Conservation (phyloP, 2,329 filamentous ascomycete genomes). For the Epichloe brachyelytri region DNA sequence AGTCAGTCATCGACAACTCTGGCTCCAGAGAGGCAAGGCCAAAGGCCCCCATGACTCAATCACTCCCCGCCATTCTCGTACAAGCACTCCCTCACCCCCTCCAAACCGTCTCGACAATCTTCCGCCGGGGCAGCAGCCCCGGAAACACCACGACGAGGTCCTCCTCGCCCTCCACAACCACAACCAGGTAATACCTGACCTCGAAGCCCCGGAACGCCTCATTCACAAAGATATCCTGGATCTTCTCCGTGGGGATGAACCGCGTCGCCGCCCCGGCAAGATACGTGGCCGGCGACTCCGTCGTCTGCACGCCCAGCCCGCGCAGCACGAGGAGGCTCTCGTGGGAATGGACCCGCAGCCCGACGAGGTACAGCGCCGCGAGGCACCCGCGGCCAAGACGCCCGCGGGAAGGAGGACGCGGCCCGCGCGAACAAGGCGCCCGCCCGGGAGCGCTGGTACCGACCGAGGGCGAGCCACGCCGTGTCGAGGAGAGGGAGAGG, state of each 20-base stretch:
- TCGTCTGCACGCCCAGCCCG: constrained; percentile 83
- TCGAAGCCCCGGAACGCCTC: constrained; percentile 91
- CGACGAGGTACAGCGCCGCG: constrained; percentile 29
- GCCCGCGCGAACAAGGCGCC: constrained; percentile 19
- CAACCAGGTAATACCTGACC: constrained; percentile 76
- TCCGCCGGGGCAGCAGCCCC: constrained; percentile 56
- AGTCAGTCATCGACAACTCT: no score
- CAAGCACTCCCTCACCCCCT: no score
- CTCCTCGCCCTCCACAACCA: constrained; percentile 80
- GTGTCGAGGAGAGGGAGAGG: constrained; percentile 3
- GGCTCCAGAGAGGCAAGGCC: no score
- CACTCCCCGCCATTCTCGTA: constrained; percentile 13
- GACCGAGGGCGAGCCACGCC: constrained; percentile 13
- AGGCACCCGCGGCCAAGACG: constrained; percentile 24
- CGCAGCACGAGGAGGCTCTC: constrained; percentile 83
- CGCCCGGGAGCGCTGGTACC: constrained; percentile 18
- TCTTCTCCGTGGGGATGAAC: constrained; percentile 78
- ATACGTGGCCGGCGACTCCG: constrained; percentile 49
- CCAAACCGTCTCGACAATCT: constrained; percentile 81
- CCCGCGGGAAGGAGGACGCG: constrained; percentile 25
- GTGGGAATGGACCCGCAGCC: constrained; percentile 40
- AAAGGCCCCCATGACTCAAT: no score
- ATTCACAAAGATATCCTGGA: constrained; percentile 87
- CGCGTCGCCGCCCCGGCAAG: constrained; percentile 36
- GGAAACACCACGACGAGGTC: constrained; percentile 95